Percentiles rank a stretch among this genome's conserved stretches.
phyloP scores from a whole-genome alignment of 768 basidiomycete genomes.

The Amanita inopinata region DNA sequence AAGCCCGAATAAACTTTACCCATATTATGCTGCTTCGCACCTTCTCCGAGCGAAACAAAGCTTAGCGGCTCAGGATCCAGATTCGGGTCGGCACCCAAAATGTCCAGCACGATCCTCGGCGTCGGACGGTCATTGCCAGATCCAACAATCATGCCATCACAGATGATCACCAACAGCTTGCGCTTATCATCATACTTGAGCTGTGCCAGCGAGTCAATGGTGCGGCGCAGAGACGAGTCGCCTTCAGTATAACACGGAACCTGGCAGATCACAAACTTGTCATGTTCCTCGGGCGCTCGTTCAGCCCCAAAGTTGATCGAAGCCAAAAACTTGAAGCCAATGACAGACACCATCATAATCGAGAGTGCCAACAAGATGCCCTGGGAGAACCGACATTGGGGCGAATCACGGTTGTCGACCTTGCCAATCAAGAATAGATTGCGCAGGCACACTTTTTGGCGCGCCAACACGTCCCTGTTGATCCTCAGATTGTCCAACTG shows the following conservation, averaged over 20 bases:
- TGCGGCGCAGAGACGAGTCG: slow-evolving; percentile 70
- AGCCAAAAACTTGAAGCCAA: slow-evolving; percentile 93
- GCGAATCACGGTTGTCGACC: slow-evolving; percentile 85
- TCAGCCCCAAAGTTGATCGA: slow-evolving; percentile 75
- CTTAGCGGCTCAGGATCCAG: slow-evolving; percentile 91
- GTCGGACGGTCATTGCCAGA: slow-evolving; percentile 95
- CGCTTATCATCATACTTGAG: slow-evolving; percentile 98
- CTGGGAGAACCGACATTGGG: slow-evolving; percentile 85
- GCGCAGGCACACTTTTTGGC: slow-evolving; percentile 82
- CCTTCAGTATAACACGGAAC: slow-evolving; percentile 99
- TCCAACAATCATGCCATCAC: slow-evolving; percentile 97
- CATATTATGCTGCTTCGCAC: slow-evolving; percentile 95
- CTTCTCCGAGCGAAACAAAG: slow-evolving; percentile 90
- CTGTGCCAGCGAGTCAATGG: slow-evolving; percentile 90
- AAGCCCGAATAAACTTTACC: slow-evolving; percentile 95
- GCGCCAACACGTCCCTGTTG: slow-evolving; percentile 44
- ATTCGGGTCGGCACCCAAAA: slow-evolving; percentile 89
- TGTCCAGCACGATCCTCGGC: slow-evolving; percentile 92
- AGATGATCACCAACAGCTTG: slow-evolving; percentile 86
- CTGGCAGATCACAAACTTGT: slow-evolving; percentile 96
- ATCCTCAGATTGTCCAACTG: slow-evolving; percentile 52
- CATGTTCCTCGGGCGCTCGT: slow-evolving; percentile 87
- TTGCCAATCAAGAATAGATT: slow-evolving; percentile 90
- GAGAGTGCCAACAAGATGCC: slow-evolving; percentile 89
- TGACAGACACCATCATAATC: slow-evolving; percentile 86